Base-by-base conservation (phyloP, 768 basidiomycete species). In the Suillus alpinus region DNA sequence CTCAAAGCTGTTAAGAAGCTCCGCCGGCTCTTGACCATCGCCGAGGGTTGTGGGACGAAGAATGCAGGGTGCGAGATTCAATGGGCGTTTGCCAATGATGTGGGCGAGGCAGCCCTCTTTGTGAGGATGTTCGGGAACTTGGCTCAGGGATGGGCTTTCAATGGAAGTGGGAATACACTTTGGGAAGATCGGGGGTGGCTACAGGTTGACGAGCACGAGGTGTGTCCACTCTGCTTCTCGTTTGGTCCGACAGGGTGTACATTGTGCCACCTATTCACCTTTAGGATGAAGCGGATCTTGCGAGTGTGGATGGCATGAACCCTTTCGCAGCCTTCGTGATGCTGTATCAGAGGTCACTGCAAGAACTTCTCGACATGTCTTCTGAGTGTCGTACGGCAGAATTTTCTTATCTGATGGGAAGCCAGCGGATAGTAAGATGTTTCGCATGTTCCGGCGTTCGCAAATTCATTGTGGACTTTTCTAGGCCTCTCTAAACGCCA, bases 1-100 rank as follows among this genome's bases (percentile, higher is more conserved):
- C 65, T 89, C 59, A 91, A 88, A 64, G 85, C 88, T 0, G 75
- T 92, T 66, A 86, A 83, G 71, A 88, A 83, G 68, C 80, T 94
- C 34, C 75, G 84, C 59, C 76, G 91, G 57, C 83, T 85, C 63
- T 56, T 92, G 26, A 79, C 72, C 26, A 84, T 94, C 16, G 78
- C 83, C 0, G 87, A 87, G 62, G 89, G 81, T 1, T 86, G 78
- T 63, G 78, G 78, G 49, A 78, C 77, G 47, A 87, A 86, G 69
- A 66, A 80, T 16, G 56, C 67, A 16, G 72, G 62, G 0, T 81
- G 83, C 20, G 62, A 57, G 6, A 71, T 92, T 9, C 70, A 76
- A 47, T 83, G 81, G 67, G 87, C 84, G 1, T 92, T 92, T 69
- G 87, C 90, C 13, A 78, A 82, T 64, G 78, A 77, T 18, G 79